phyloP scores from a whole-genome alignment of 768 basidiomycete genomes.

The Grammothele lineata region DNA sequence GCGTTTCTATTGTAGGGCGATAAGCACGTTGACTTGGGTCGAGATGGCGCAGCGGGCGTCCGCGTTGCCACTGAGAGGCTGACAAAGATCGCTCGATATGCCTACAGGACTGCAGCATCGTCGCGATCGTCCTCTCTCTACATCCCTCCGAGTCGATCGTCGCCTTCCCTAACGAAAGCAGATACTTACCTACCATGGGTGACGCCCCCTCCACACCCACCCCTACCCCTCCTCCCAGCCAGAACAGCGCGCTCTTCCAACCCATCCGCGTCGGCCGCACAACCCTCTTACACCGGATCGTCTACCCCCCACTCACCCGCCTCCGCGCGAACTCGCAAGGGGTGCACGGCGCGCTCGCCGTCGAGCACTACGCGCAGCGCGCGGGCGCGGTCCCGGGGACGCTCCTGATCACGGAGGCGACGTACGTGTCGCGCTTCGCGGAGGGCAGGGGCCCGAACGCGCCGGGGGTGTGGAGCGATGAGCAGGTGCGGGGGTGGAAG shows the following conservation, averaged over 20 bases:
- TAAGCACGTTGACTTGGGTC: too few relatives aligned
- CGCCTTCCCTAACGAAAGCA: too few relatives aligned
- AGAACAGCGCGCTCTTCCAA: slow-evolving; percentile 30
- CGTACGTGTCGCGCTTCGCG: slow-evolving; percentile 30
- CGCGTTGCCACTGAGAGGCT: too few relatives aligned
- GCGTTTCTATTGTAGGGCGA: too few relatives aligned
- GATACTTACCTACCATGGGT: neutral
- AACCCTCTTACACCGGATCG: slow-evolving; percentile 32
- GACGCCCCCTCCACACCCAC: neutral
- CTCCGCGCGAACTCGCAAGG: slow-evolving; percentile 22
- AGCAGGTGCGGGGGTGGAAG: slow-evolving; percentile 43
- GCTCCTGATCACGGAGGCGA: slow-evolving; percentile 44
- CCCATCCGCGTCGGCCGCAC: slow-evolving; percentile 29
- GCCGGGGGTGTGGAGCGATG: slow-evolving; percentile 44
- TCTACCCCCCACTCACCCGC: slow-evolving; percentile 35
- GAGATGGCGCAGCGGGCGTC: too few relatives aligned
- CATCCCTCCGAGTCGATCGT: too few relatives aligned
- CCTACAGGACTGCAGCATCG: too few relatives aligned
- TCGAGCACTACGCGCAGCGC: slow-evolving; percentile 36
- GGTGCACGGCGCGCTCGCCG: slow-evolving; percentile 29
- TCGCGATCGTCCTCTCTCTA: too few relatives aligned
- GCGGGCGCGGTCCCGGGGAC: slow-evolving; percentile 32
- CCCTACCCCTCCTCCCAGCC: neutral
- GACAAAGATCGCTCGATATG: too few relatives aligned
- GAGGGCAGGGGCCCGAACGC: slow-evolving; percentile 30